Evolutionary conservation across 805 yeast species (phyloP).

Genomic region (Myxozyma geophila): DNA sequence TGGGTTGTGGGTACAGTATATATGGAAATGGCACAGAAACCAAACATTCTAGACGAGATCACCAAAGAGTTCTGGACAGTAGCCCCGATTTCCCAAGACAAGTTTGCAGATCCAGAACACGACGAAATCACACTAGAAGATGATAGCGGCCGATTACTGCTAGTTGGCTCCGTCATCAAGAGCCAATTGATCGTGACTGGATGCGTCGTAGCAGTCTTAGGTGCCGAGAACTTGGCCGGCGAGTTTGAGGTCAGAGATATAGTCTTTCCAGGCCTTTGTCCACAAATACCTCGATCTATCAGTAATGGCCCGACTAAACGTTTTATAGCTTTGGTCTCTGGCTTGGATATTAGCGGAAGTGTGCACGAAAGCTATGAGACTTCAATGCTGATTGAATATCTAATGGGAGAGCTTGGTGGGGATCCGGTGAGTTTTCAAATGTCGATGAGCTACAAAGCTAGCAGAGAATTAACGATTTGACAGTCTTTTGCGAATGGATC

Average conservation of each 20-base stretch:
- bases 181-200: slow-evolving; percentile 82
- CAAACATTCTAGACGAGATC: slow-evolving; percentile 83
- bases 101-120: slow-evolving; percentile 59
- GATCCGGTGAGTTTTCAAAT: slow-evolving; percentile 33
- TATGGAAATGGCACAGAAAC: slow-evolving; percentile 81
- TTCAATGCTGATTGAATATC: slow-evolving; percentile 67
- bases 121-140: slow-evolving; percentile 82
- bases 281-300: slow-evolving; percentile 50
- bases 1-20: slow-evolving; percentile 90
- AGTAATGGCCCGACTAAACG: slow-evolving; percentile 24
- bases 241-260: slow-evolving; percentile 82
- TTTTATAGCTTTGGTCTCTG: slow-evolving; percentile 76
- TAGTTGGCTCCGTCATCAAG: slow-evolving; percentile 54
- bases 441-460: too few species aligned
- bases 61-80: slow-evolving; percentile 53
- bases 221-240: slow-evolving; percentile 84
- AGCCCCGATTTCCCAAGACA: slow-evolving; percentile 46
- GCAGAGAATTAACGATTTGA: not conserved
- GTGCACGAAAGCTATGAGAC: slow-evolving; percentile 52
- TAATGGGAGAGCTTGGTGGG: slow-evolving; percentile 69
- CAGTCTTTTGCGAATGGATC: slow-evolving; percentile 38
- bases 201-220: slow-evolving; percentile 80
- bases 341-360: slow-evolving; percentile 61
- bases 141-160: slow-evolving; percentile 82
- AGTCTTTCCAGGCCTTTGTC: slow-evolving; percentile 67